Percentiles rank a stretch among this genome's conserved stretches.
These are phyloP conservation scores for Nigrospora sphaerica DNA, from an alignment of 2,329 filamentous ascomycete genomes.

Conservation along the genomic window DNA sequence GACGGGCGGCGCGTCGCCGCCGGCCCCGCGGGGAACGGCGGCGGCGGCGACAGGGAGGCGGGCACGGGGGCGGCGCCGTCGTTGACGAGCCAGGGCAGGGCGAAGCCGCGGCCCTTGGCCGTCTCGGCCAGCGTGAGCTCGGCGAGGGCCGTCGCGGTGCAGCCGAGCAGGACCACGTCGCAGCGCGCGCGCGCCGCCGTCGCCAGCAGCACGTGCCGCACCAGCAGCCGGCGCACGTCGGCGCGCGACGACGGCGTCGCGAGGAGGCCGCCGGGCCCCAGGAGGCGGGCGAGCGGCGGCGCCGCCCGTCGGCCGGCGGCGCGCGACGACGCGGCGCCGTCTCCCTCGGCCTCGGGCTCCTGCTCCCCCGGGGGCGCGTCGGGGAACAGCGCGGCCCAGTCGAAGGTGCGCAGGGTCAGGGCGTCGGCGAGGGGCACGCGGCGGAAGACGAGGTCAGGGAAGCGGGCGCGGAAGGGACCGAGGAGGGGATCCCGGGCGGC, in stretches of 20 bases:
- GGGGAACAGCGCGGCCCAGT: conserved; percentile 43
- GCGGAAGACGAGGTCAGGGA: conserved; percentile 59
- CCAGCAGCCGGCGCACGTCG: conserved; percentile 66
- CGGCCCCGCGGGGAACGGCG: background rate
- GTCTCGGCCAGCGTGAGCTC: conserved; percentile 81
- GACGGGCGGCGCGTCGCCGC: background rate
- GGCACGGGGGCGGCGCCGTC: conserved; percentile 53
- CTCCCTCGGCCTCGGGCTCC: background rate
- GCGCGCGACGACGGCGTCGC: conserved; percentile 67
- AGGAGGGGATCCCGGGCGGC: background rate
- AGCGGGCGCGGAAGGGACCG: conserved; percentile 44
- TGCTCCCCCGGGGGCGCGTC: conserved; percentile 6
- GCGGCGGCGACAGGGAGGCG: conserved; percentile 6
- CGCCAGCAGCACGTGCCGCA: conserved; percentile 66
- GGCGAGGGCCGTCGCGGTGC: conserved; percentile 82
- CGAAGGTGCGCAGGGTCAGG: conserved; percentile 41
- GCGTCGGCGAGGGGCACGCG: conserved; percentile 57
- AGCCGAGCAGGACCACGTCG: conserved; percentile 70
- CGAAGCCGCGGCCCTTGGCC: conserved; percentile 82
- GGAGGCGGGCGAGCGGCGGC: conserved; percentile 39
- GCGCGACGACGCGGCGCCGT: background rate
- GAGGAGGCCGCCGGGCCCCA: conserved; percentile 49
- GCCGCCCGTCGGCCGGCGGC: conserved; percentile 2
- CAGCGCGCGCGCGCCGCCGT: conserved; percentile 52
- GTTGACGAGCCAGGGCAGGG: conserved; percentile 72